Percentiles rank a stretch among this genome's conserved stretches.
These are phyloP conservation scores for Blumeriella jaapii DNA, from an alignment of 2,329 filamentous ascomycete genomes.

Conservation along the genomic window DNA sequence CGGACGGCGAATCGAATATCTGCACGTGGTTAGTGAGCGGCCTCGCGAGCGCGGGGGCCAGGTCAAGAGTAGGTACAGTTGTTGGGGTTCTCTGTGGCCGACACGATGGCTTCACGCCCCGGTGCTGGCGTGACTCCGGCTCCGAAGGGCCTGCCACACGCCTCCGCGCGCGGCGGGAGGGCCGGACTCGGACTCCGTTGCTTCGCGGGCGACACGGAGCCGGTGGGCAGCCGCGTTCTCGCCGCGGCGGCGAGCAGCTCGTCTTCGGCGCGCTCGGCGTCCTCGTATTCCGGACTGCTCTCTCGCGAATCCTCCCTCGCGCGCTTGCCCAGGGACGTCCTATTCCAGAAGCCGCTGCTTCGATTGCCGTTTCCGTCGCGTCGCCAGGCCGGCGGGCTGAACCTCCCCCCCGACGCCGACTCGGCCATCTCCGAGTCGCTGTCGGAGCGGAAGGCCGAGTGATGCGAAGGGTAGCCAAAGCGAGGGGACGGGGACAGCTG, in stretches of 20 bases:
- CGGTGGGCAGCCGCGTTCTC: constrained; percentile 33
- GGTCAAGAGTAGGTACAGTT: constrained; percentile 34
- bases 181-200: constrained; percentile 43
- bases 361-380: constrained; percentile 32
- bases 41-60: no score
- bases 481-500: constrained; percentile 29
- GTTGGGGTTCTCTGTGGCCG: constrained; percentile 28
- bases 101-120: constrained; percentile 11
- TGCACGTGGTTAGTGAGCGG: constrained; percentile 30
- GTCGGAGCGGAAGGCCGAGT: constrained; percentile 50
- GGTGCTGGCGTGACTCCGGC: constrained; percentile 25
- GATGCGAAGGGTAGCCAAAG: constrained; percentile 43
- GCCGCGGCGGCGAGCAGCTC: constrained; percentile 22
- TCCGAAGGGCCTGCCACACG: constrained; percentile 29
- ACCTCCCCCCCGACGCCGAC: constrained; percentile 38
- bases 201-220: constrained; percentile 44
- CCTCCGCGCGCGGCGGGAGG: constrained; percentile 27
- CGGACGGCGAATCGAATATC: constrained; percentile 82
- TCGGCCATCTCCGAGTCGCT: constrained; percentile 31
- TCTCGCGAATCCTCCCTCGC: constrained; percentile 44
- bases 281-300: constrained; percentile 47
- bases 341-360: constrained; percentile 36
- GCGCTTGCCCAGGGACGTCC: constrained; percentile 39
- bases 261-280: constrained; percentile 35
- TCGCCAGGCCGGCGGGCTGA: constrained; percentile 56